phyloP scores from a whole-genome alignment of 176 grass and related monocot genomes.

The Zea mays region DNA sequence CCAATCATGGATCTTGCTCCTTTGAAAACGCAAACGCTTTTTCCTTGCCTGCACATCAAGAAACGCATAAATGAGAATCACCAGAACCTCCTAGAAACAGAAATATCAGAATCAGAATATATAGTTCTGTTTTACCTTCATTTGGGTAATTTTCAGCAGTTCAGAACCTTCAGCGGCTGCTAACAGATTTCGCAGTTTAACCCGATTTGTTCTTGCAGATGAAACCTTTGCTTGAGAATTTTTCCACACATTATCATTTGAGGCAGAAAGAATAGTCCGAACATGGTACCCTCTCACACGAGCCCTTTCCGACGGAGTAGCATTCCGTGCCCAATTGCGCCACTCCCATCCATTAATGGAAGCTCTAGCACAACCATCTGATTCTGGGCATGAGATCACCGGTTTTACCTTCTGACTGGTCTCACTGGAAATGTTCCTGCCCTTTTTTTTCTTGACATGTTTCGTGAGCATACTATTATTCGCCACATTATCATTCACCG shows the following conservation, averaged over 20 bases:
- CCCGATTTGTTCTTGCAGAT: conserved; percentile 91
- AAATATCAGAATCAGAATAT: conserved; percentile 20
- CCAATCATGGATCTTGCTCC: conserved; percentile 99
- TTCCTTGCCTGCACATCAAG: conserved; percentile 75
- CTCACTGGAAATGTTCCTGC: conserved; percentile 35
- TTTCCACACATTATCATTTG: conserved; percentile 44
- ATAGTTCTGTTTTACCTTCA: conserved; percentile 54
- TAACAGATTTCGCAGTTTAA: conserved; percentile 78
- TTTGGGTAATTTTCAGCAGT: conserved; percentile 81
- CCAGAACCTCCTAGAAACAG: conserved; percentile 21
- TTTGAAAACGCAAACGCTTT: conserved; percentile 85
- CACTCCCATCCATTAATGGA: conserved; percentile 88
- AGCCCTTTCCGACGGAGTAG: conserved; percentile 71
- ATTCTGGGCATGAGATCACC: conserved; percentile 59
- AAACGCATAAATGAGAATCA: conserved; percentile 18
- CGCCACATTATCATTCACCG: conserved; percentile 25
- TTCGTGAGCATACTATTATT: conserved; percentile 30
- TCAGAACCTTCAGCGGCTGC: conserved; percentile 79
- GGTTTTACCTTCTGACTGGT: conserved; percentile 48
- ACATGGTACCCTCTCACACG: conserved; percentile 66
- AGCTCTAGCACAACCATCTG: conserved; percentile 82
- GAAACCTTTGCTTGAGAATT: conserved; percentile 60
- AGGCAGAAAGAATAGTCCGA: conserved; percentile 51
- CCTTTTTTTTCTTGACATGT: conserved; percentile 56
- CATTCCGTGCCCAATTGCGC: conserved; percentile 81